Evolutionary conservation across 2,329 filamentous ascomycete genomes (phyloP), one percentile per base, ranked within the genome.

Genomic region (Clarireedia sp.): DNA sequence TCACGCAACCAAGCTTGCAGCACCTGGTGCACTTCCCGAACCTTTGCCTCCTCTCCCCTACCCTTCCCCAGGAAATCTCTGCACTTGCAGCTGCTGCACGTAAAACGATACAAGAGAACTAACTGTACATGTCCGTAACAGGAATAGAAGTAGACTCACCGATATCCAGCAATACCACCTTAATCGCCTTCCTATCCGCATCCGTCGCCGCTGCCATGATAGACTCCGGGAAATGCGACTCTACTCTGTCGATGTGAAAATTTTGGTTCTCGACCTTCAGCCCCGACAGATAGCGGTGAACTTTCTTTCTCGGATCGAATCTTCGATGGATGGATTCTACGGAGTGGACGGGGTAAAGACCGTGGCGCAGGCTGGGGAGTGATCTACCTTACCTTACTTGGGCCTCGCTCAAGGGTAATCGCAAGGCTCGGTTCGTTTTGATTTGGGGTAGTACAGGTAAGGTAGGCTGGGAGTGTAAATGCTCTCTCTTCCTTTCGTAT

Each of bases 151-250:
- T 21, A 29, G 16, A 64, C 67, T 60, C 59, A 69, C 67, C 67
- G 41, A 69, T 68, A 63, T 69, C 67, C n/a, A 69, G 59, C 26
- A 69, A 50, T 24, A 68, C 59, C 14, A 63, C 62, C 51, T 64
- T 50, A 29, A 60, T 50, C 44, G 14, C 33, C 37, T 36, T 8
- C 21, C 17, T 29, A 2, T 16, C 48, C 44, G n/a, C 19, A 45
- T 45, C 7, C 7, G 17, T 23, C 9, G 19, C 24, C 17, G 41
- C 41, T n/a, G 21, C 51, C 43, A 47, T 14, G 29, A 40, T 53
- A 29, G 29, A 33, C 3, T 33, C 29, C 29, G 29, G 29, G 29
- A 33, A 33, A 33, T 33, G 9, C 29, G 8, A 33, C 29, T 33
- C 29, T 33, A 33, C 29, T 33, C 10, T 33, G 8, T 33, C 29